phyloP scores from a whole-genome alignment of 768 basidiomycete genomes.

The Mycena indigotica region DNA sequence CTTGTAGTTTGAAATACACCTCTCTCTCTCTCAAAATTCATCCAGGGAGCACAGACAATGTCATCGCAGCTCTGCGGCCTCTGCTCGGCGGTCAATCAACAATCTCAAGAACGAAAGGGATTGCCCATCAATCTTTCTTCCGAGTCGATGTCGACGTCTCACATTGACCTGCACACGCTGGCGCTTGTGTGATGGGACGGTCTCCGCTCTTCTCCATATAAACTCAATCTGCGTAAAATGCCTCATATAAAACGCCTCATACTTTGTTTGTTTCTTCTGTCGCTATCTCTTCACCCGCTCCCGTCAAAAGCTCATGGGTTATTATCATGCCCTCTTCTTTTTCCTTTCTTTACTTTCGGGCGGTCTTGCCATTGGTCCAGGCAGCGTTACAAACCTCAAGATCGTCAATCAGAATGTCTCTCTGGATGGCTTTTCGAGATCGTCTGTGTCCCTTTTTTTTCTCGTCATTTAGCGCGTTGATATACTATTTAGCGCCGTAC shows the following conservation, averaged over 20 bases:
- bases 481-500: slow-evolving; percentile 28
- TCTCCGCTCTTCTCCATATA: background rate
- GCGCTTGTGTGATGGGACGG: background rate
- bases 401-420: slow-evolving; percentile 13
- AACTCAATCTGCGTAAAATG: background rate
- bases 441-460: slow-evolving; percentile 2
- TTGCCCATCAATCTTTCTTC: background rate
- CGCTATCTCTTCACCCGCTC: background rate
- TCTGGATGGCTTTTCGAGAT: slow-evolving; percentile 16
- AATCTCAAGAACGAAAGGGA: background rate
- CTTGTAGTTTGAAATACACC: too few species aligned
- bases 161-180: background rate
- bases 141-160: background rate
- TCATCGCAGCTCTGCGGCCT: background rate
- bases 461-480: background rate
- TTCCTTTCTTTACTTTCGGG: background rate
- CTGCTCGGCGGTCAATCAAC: background rate
- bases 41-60: too few species aligned
- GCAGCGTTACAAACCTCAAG: slow-evolving; percentile 1
- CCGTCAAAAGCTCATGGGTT: background rate
- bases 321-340: background rate
- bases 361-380: background rate
- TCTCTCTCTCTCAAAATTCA: too few species aligned
- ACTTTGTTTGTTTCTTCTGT: background rate
- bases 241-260: background rate